A percentile compares a stretch with the other conserved stretches of the same genome.
These are phyloP conservation scores for Lantana camara DNA, from an alignment of 257 asterid species.

Conservation along the genomic window DNA sequence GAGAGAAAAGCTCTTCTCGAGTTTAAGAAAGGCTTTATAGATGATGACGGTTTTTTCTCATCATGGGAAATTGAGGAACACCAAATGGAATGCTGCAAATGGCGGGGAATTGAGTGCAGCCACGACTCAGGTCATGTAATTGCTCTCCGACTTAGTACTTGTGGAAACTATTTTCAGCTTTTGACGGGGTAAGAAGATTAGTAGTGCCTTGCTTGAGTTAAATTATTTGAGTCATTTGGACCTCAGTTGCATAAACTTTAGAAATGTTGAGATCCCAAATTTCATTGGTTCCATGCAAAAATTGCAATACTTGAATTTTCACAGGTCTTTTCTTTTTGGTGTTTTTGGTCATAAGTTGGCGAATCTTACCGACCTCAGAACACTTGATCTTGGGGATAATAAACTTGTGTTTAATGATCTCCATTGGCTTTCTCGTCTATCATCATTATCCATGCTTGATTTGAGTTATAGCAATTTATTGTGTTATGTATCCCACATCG, in stretches of 20 bases:
- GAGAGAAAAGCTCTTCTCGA: no score
- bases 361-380: slow-evolving; percentile 7
- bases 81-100: slow-evolving; percentile 42
- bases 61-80: slow-evolving; percentile 37
- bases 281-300: no score
- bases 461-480: neutral
- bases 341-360: neutral
- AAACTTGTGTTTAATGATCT: neutral
- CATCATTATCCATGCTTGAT: neutral
- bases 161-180: no score
- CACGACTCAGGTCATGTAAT: slow-evolving; percentile 35
- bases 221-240: no score
- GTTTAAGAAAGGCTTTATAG: no score
- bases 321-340: neutral
- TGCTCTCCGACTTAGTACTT: slow-evolving; percentile 8
- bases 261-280: no score
- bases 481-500: no score
- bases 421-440: slow-evolving; percentile 1
- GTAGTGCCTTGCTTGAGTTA: no score
- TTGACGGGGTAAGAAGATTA: no score
- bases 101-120: slow-evolving; percentile 42
- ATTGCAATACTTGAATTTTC: no score
- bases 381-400: slow-evolving; percentile 1
- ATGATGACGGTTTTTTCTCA: neutral
- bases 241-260: no score